A percentile compares a stretch with the other conserved stretches of the same genome.
Conservation (phyloP, 2,329 filamentous ascomycete genomes). For the Lizonia empirigonia region DNA sequence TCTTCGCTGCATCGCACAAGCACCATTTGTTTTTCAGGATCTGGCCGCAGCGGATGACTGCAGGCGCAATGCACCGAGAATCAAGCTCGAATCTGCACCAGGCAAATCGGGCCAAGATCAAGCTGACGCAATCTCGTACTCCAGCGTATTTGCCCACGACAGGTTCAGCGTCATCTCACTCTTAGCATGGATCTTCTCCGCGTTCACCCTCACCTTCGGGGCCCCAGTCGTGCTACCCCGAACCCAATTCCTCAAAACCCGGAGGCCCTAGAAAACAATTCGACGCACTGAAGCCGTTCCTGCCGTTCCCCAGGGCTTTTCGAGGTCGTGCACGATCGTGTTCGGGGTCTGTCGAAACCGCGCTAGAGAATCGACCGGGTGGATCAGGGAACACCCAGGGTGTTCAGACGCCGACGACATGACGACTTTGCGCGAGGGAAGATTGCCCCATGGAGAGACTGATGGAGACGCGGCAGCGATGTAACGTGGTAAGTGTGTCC, state of each 20-base stretch:
- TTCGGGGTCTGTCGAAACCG: neutral
- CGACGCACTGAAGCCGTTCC: constrained; percentile 5
- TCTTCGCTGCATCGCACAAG: no score
- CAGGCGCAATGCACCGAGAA: neutral
- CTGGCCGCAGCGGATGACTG: neutral
- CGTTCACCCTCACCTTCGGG: neutral
- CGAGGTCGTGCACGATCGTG: constrained; percentile 2
- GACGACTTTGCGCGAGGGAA: neutral
- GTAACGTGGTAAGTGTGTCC: neutral
- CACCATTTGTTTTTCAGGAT: neutral
- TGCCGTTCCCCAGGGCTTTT: neutral
- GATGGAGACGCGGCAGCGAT: neutral
- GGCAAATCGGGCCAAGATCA: neutral
- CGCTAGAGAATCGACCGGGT: constrained; percentile 13
- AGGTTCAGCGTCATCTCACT: neutral
- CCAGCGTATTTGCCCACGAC: neutral
- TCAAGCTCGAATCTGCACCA: no score
- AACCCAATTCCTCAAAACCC: neutral
- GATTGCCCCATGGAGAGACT: neutral
- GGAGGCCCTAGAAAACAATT: constrained; percentile 11
- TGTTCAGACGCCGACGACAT: constrained; percentile 6
- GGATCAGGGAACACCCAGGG: constrained; percentile 1
- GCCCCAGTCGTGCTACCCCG: constrained; percentile 9
- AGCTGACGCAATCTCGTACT: no score
- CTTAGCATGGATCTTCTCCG: neutral